Evolutionary conservation across 371 early-diverging fungal species (phyloP).

Genomic region (Thermomucor indicae-seudaticae): DNA sequence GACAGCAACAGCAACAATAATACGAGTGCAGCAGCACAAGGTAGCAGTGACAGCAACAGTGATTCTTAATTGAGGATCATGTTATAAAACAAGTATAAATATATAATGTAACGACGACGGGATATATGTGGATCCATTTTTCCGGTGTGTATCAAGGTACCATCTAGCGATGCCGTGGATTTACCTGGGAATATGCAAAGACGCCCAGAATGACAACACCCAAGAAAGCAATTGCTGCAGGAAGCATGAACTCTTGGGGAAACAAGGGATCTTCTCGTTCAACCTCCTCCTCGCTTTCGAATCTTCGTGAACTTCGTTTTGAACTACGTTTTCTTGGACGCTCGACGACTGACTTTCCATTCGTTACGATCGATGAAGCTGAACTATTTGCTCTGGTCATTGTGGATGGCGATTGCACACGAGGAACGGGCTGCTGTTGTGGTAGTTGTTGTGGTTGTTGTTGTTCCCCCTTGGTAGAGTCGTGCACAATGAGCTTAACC

Average conservation of each 20-base stretch:
- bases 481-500: constrained; percentile 65
- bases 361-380: background rate
- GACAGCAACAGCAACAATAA: background rate
- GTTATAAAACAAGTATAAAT: background rate
- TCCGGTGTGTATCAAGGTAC: too few species aligned
- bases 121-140: background rate
- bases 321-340: background rate
- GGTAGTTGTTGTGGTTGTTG: background rate
- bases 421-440: background rate
- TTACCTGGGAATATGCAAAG: constrained; percentile 35
- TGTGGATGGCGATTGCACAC: background rate
- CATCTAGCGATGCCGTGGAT: constrained; percentile 8
- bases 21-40: too few species aligned
- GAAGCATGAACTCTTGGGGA: constrained; percentile 55
- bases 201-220: constrained; percentile 57
- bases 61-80: background rate
- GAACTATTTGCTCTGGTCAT: background rate
- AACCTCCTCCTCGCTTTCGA: constrained; percentile 1
- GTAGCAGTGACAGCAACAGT: too few species aligned
- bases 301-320: background rate
- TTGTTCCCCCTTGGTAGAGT: constrained; percentile 14
- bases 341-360: background rate
- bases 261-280: constrained; percentile 13
- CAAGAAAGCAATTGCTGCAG: constrained; percentile 57
- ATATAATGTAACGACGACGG: background rate